Evolutionary conservation across 2,329 filamentous ascomycete genomes (phyloP).

Genomic region (Cladosporium sp.): DNA sequence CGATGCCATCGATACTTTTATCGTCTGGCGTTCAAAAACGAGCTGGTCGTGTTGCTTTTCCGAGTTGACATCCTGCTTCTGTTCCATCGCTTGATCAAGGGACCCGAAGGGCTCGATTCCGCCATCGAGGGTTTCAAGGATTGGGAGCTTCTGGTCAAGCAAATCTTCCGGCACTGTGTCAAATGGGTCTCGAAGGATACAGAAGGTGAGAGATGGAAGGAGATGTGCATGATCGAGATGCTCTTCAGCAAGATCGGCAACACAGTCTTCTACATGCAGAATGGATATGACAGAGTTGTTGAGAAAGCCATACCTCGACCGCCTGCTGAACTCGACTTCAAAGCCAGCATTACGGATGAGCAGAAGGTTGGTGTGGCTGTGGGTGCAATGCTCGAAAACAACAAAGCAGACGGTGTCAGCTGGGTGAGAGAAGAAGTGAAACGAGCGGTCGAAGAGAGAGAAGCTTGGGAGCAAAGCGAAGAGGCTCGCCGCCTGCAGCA

Average conservation of each 20-base stretch:
- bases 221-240: constrained; percentile 78
- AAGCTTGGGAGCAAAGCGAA: constrained; percentile 63
- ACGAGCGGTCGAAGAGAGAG: constrained; percentile 69
- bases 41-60: constrained; percentile 84
- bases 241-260: constrained; percentile 88
- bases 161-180: constrained; percentile 77
- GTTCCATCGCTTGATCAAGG: constrained; percentile 89
- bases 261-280: constrained; percentile 84
- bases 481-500: constrained; percentile 21
- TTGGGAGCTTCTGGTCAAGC: constrained; percentile 86
- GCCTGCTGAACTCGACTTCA: constrained; percentile 81
- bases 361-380: constrained; percentile 76
- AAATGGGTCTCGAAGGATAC: constrained; percentile 63
- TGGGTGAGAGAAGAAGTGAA: constrained; percentile 77
- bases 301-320: constrained; percentile 64
- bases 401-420: constrained; percentile 70
- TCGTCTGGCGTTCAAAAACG: constrained; percentile 90
- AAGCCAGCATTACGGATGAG: constrained; percentile 64
- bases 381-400: constrained; percentile 75
- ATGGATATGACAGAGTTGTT: constrained; percentile 81
- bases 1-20: constrained; percentile 93
- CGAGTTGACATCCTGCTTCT: constrained; percentile 87
- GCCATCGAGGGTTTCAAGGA: constrained; percentile 70
- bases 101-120: constrained; percentile 72
- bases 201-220: constrained; percentile 68